Conservation (phyloP, 2,329 filamentous ascomycete species). For the Fusarium sp. region DNA sequence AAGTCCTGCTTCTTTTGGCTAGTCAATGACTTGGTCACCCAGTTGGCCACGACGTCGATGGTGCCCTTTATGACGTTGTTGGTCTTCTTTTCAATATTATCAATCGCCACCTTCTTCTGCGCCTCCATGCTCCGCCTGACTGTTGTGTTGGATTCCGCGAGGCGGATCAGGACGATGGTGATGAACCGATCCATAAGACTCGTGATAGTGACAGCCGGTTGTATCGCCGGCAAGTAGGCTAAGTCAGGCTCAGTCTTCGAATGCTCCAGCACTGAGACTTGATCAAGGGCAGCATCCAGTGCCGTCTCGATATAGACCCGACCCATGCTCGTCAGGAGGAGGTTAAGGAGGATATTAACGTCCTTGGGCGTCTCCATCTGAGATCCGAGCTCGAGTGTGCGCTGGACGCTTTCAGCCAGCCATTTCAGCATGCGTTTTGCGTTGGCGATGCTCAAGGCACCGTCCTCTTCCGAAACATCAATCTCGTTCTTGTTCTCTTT, state of each 20-base stretch:
- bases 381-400: constrained; percentile 91
- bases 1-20: constrained; percentile 92
- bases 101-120: constrained; percentile 79
- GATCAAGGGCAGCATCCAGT: constrained; percentile 79
- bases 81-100: constrained; percentile 88
- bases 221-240: constrained; percentile 83
- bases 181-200: constrained; percentile 96
- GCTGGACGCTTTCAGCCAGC: constrained; percentile 94
- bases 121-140: constrained; percentile 93
- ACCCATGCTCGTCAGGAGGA: constrained; percentile 90
- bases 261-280: constrained; percentile 82
- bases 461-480: constrained; percentile 92
- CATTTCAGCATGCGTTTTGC: constrained; percentile 99
- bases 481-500: constrained; percentile 86
- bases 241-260: constrained; percentile 90
- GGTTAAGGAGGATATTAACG: constrained; percentile 85
- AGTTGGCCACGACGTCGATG: constrained; percentile 80
- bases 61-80: constrained; percentile 72
- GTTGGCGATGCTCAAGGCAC: constrained; percentile 83
- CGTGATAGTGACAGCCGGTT: constrained; percentile 88
- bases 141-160: constrained; percentile 91
- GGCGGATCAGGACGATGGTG: constrained; percentile 88
- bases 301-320: constrained; percentile 82
- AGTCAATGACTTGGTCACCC: constrained; percentile 79
- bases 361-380: constrained; percentile 94